A percentile compares a stretch with the other conserved stretches of the same genome.
Evolutionary conservation across 106 monocot species (phyloP).

Genomic region (Cymbidium sinense): DNA sequence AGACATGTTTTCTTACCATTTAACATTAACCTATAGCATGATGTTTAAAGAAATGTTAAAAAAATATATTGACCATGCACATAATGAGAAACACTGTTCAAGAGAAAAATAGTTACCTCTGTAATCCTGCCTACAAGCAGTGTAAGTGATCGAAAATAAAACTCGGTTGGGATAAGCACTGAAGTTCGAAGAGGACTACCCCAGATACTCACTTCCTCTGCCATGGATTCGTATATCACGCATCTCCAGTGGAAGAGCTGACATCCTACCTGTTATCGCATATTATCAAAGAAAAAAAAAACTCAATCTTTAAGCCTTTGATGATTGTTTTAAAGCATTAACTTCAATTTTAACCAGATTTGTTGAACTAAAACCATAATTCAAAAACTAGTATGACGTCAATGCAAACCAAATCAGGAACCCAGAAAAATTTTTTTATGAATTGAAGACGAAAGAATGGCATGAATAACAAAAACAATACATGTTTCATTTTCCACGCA

Average conservation of each 20-base stretch:
- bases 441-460: background rate
- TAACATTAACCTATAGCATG: constrained; percentile 1
- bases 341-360: too few relatives aligned
- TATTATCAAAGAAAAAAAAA: background rate
- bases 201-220: constrained; percentile 69
- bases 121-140: constrained; percentile 41
- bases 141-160: constrained; percentile 40
- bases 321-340: background rate
- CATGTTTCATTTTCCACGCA: constrained; percentile 54
- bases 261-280: constrained; percentile 36
- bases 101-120: constrained; percentile 37
- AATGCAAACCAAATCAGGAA: too few relatives aligned
- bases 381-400: background rate
- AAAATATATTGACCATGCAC: too few relatives aligned
- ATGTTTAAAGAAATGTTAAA: too few relatives aligned
- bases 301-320: background rate
- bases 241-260: constrained; percentile 51
- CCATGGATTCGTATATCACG: constrained; percentile 36
- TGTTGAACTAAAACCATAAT: background rate
- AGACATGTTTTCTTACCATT: background rate
- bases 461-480: background rate
- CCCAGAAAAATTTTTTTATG: background rate
- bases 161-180: too few relatives aligned
- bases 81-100: background rate
- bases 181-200: constrained; percentile 57